Conservation (phyloP, 208 protist species). For the Crithidia bombi region DNA sequence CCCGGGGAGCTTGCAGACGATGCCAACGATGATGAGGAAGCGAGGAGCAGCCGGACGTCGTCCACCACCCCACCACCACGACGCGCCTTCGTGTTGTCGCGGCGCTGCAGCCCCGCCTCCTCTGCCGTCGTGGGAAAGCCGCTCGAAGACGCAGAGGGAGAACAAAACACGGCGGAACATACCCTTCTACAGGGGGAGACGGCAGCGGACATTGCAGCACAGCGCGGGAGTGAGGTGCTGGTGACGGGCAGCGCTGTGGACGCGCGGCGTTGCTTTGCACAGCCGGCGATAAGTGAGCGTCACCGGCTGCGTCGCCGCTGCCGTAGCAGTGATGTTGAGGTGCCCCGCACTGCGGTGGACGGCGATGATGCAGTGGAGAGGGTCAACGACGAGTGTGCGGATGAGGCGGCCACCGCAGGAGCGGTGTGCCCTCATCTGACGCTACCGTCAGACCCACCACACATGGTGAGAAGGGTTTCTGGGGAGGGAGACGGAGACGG, state of each 20-base stretch:
- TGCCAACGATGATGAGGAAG: not conserved
- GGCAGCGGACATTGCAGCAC: not conserved
- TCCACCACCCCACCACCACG: slow-evolving; percentile 51
- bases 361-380: not conserved
- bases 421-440: too few relatives aligned
- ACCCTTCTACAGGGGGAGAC: not conserved
- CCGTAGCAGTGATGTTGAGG: not conserved
- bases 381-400: too few relatives aligned
- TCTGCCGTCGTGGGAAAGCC: too few relatives aligned
- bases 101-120: slow-evolving; percentile 20
- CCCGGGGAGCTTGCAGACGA: not conserved
- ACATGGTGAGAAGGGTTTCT: too few relatives aligned
- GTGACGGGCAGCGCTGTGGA: slow-evolving; percentile 4
- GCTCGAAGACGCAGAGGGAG: too few relatives aligned
- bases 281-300: not conserved
- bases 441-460: too few relatives aligned
- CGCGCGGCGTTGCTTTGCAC: not conserved
- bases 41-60: not conserved
- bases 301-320: not conserved
- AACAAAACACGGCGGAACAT: not conserved
- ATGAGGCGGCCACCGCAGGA: too few relatives aligned
- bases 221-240: slow-evolving; percentile 6
- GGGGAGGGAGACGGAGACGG: too few relatives aligned
- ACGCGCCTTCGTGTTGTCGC: slow-evolving; percentile 56
- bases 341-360: not conserved